These are phyloP conservation scores for Begonia fuchsioides DNA, from an alignment of 306 rosid species.

Conservation along the genomic window DNA sequence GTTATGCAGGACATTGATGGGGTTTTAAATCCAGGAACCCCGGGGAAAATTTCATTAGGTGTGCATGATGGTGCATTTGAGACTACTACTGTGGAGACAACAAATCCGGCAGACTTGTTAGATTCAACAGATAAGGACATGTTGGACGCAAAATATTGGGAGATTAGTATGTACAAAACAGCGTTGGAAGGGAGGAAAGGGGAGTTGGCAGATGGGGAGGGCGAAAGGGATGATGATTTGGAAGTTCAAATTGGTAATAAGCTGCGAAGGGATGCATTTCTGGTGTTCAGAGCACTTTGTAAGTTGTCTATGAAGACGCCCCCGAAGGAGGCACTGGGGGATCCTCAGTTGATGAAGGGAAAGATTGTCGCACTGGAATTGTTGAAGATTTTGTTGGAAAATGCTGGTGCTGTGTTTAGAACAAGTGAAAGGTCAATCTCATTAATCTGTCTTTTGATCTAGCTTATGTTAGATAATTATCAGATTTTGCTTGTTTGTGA, in stretches of 20 bases:
- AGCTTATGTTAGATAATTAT: too few species aligned
- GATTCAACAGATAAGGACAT: slow-evolving; percentile 97
- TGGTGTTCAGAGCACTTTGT: slow-evolving; percentile 94
- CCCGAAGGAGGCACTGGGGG: slow-evolving; percentile 78
- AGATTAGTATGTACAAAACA: slow-evolving; percentile 97
- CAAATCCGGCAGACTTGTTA: slow-evolving; percentile 88
- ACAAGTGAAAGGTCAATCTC: slow-evolving; percentile 82
- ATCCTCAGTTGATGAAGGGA: slow-evolving; percentile 88
- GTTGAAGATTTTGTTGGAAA: slow-evolving; percentile 89
- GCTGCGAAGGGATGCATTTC: slow-evolving; percentile 84
- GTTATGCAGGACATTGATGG: slow-evolving; percentile 97
- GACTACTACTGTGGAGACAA: slow-evolving; percentile 83
- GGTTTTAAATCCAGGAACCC: slow-evolving; percentile 62
- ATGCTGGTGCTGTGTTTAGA: slow-evolving; percentile 96
- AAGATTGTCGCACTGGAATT: slow-evolving; percentile 93
- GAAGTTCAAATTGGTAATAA: slow-evolving; percentile 98
- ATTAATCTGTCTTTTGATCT: background rate
- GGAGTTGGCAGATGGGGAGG: slow-evolving; percentile 82
- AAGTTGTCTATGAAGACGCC: slow-evolving; percentile 93
- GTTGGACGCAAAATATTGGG: slow-evolving; percentile 99
- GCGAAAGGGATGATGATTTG: slow-evolving; percentile 91
- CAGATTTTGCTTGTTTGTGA: too few species aligned
- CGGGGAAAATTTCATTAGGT: slow-evolving; percentile 40
- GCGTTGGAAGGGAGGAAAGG: slow-evolving; percentile 94
- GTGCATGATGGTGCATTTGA: slow-evolving; percentile 96